These are phyloP conservation scores for Rhamnella rubrinervis DNA, from an alignment of 331 rosid species.

Conservation along the genomic window DNA sequence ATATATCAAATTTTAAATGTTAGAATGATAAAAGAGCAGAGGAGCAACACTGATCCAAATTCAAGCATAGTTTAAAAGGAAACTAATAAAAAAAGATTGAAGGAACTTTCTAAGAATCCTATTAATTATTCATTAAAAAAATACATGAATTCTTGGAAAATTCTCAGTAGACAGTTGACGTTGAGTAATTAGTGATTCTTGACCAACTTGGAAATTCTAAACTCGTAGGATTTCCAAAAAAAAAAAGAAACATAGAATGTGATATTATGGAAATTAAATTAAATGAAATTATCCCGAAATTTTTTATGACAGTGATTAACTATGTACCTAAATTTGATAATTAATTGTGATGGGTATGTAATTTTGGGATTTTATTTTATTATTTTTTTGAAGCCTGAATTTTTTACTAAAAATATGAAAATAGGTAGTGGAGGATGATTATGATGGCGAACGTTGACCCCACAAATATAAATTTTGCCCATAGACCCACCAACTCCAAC, in stretches of 20 bases:
- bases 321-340: neutral
- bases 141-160: neutral
- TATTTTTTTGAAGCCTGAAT: neutral
- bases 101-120: neutral
- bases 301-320: neutral
- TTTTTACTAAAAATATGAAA: neutral
- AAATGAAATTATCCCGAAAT: neutral
- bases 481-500: slow-evolving; percentile 31
- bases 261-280: neutral
- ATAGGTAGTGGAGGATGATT: slow-evolving; percentile 25
- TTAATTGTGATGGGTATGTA: neutral
- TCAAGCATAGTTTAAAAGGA: too few relatives aligned
- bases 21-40: too few relatives aligned
- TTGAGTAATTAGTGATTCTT: neutral
- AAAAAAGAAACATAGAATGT: too few relatives aligned
- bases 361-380: neutral
- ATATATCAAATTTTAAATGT: too few relatives aligned
- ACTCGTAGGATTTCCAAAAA: neutral
- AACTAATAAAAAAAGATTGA: too few relatives aligned
- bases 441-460: slow-evolving; percentile 39
- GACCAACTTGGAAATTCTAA: slow-evolving; percentile 1
- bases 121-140: neutral
- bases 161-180: neutral
- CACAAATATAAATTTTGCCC: slow-evolving; percentile 37
- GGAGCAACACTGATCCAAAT: too few relatives aligned